Percentiles rank a stretch among this genome's conserved stretches.
These are phyloP conservation scores for Musa itinerans DNA, from an alignment of 176 grass and related monocot species.

Conservation along the genomic window DNA sequence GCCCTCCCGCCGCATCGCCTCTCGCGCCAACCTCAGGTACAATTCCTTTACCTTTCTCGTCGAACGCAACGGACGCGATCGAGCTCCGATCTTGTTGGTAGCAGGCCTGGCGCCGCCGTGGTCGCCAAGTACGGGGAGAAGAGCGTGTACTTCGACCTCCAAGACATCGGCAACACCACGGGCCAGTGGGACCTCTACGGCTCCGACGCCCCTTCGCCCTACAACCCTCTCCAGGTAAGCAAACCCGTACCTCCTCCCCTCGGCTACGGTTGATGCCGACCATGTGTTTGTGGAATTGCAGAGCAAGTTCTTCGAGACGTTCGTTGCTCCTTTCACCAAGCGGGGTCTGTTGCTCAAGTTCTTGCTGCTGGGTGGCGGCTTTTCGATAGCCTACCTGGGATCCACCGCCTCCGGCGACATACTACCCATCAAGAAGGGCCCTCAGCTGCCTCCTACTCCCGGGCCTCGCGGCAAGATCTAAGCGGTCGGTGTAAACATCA, in stretches of 20 bases:
- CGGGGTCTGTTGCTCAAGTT: slow-evolving; percentile 96
- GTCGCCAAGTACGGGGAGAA: slow-evolving; percentile 96
- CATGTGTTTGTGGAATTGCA: slow-evolving; percentile 24
- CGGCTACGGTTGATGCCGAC: not conserved
- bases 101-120: slow-evolving; percentile 39
- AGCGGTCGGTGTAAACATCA: not conserved
- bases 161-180: slow-evolving; percentile 85
- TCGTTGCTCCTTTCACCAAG: slow-evolving; percentile 89
- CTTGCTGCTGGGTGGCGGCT: slow-evolving; percentile 74
- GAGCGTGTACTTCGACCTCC: slow-evolving; percentile 96
- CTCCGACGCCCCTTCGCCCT: slow-evolving; percentile 78
- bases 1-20: slow-evolving; percentile 28
- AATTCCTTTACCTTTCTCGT: not conserved
- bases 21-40: slow-evolving; percentile 43
- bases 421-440: slow-evolving; percentile 96
- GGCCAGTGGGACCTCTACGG: slow-evolving; percentile 97
- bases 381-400: slow-evolving; percentile 61
- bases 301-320: slow-evolving; percentile 99
- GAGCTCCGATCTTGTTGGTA: not conserved
- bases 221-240: slow-evolving; percentile 76
- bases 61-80: not conserved
- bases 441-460: slow-evolving; percentile 58
- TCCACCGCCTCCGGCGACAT: slow-evolving; percentile 57
- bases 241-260: not conserved
- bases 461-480: slow-evolving; percentile 92